Base-by-base conservation (phyloP, 768 basidiomycete genomes). In the Epithele typhae region DNA sequence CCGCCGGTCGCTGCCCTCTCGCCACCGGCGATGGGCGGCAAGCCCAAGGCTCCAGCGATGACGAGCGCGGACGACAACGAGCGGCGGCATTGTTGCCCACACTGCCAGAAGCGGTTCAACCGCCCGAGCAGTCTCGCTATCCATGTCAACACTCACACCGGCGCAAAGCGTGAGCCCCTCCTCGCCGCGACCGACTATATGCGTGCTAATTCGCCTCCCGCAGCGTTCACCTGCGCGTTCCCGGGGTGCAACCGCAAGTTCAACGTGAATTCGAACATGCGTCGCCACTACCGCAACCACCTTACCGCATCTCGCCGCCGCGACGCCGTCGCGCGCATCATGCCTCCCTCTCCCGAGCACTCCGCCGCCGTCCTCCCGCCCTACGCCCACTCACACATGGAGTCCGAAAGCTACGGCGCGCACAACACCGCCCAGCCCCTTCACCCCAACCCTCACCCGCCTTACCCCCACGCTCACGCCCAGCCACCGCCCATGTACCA, bases 181-280 rank as follows among this genome's bases (percentile, higher is more conserved):
- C n/a, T n/a, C n/a, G n/a, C n/a, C n/a, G n/a, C n/a, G n/a, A n/a
- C n/a, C n/a, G n/a, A n/a, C n/a, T n/a, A n/a, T n/a, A n/a, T n/a
- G n/a, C n/a, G n/a, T n/a, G n/a, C n/a, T n/a, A 38, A 38, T 14
- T 15, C 14, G 22, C 41, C 37, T 53, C 52, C 32, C 51, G 35
- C 60, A 85, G 88, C 86, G 17, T 87, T 84, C 66, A 72, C 76
- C 34, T 90, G 87, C 55, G 83, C 84, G 4, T 84, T 71, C 71
- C 83, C 81, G 5, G 76, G 79, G 35, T 89, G 87, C 60, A 82
- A 82, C 32, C 75, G 84, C 25, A 78, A 83, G 49, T 90, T 90
- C 66, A 89, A 87, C 53, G 88, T 88, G 38, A 87, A 87, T 60
- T 87, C 84, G 0, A 91, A 90, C 62, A 90, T 89, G 87, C 76